These are phyloP conservation scores for Neurospora sp. DNA, from an alignment of 495 filamentous ascomycete genomes.

Conservation along the genomic window DNA sequence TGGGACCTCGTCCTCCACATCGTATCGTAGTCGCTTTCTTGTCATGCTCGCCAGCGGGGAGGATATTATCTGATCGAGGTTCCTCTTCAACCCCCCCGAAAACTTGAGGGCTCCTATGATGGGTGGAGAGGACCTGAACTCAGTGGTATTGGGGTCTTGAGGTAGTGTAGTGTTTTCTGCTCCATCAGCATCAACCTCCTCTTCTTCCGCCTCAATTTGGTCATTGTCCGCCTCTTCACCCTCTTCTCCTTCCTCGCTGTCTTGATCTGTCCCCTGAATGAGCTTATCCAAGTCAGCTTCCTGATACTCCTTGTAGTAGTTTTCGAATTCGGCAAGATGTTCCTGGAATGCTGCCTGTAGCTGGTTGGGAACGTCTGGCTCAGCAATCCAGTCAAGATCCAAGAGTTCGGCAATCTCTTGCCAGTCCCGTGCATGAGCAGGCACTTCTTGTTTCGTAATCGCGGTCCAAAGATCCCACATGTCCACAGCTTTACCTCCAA, in stretches of 20 bases:
- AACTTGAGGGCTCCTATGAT: background rate
- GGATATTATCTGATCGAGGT: background rate
- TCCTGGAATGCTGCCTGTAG: slow-evolving; percentile 27
- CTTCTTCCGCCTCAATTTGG: slow-evolving; percentile 7
- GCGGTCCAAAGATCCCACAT: slow-evolving; percentile 30
- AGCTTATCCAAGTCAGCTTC: background rate
- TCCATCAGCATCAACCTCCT: slow-evolving; percentile 8
- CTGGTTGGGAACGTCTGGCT: slow-evolving; percentile 20
- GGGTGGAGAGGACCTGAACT: background rate
- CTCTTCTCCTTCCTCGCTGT: slow-evolving; percentile 9
- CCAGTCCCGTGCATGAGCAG: slow-evolving; percentile 24
- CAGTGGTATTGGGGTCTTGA: background rate
- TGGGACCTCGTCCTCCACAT: background rate
- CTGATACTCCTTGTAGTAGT: slow-evolving; percentile 15
- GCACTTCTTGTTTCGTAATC: slow-evolving; percentile 17
- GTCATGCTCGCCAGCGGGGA: background rate
- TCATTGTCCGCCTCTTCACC: slow-evolving; percentile 6
- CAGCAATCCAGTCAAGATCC: slow-evolving; percentile 27
- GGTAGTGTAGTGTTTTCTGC: background rate
- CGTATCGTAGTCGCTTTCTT: background rate
- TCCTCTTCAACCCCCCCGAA: background rate
- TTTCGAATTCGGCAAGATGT: slow-evolving; percentile 20
- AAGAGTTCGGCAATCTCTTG: slow-evolving; percentile 26
- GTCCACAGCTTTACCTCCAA: slow-evolving; percentile 16
- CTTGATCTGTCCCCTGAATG: background rate